Evolutionary conservation across 2,329 filamentous ascomycete species (phyloP).

Genomic region (Pyrenophora tritici-repentis): DNA sequence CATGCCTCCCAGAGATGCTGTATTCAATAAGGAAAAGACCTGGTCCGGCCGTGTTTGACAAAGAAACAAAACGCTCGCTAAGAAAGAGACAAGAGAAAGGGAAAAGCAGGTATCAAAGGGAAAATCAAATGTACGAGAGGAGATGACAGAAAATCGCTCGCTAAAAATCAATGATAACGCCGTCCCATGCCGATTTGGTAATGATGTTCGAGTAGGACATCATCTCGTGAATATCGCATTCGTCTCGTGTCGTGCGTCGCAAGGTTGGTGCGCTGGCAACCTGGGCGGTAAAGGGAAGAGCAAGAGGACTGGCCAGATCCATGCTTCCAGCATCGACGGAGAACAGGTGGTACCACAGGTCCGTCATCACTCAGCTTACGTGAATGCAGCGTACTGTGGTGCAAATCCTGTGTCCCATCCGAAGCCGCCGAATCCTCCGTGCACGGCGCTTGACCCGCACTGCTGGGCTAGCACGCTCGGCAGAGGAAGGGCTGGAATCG

Average conservation of each 20-base stretch:
- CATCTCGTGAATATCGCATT: constrained; percentile 52
- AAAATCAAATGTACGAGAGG: constrained; percentile 44
- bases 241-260: constrained; percentile 50
- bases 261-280: constrained; percentile 49
- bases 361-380: constrained; percentile 61
- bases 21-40: constrained; percentile 44
- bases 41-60: constrained; percentile 43
- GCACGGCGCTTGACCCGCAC: constrained; percentile 71
- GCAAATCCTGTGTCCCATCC: constrained; percentile 89
- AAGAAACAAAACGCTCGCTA: constrained; percentile 49
- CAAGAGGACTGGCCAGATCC: constrained; percentile 51
- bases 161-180: constrained; percentile 56
- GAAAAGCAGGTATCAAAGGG: constrained; percentile 49
- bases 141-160: constrained; percentile 44
- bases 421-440: constrained; percentile 73
- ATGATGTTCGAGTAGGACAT: constrained; percentile 48
- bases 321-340: constrained; percentile 43
- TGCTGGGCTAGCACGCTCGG: constrained; percentile 84
- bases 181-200: constrained; percentile 58
- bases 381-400: constrained; percentile 71
- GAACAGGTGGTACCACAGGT: constrained; percentile 28
- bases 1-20: constrained; percentile 53
- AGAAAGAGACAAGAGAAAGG: constrained; percentile 48
- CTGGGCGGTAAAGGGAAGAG: constrained; percentile 30
- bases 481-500: constrained; percentile 77